Base-by-base conservation (phyloP, 2,329 filamentous ascomycete species). In the Aciculosporium take region DNA sequence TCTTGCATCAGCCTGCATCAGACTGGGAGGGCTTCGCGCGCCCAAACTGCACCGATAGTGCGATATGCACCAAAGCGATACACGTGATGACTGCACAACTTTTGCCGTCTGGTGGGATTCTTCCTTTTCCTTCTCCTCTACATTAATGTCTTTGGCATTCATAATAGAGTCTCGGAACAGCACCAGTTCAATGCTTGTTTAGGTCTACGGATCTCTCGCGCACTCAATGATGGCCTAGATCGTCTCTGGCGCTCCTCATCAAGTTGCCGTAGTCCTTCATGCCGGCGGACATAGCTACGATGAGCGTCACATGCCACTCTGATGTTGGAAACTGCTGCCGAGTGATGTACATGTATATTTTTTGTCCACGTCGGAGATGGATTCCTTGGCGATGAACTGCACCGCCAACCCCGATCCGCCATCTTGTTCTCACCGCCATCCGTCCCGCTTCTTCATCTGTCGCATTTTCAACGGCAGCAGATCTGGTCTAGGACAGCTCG, bases 141-240 rank as follows among this genome's bases (percentile, higher is more conserved):
- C 63, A 65, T 70, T n/a, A 89, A 84, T 85, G 79, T 85, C 77
- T 76, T 71, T 60, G 79, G 81, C 86, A 81, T 83, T 81, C 77
- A 84, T 84, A 84, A 89, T 96, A 96, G 91, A 98, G 91, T 98
- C 91, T 93, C 89, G 88, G 83, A 83, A 79, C 78, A 84, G 78
- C 83, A 77, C 63, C 60, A n/a, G 60, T 53, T 88, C 84, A 85
- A 74, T 96, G 76, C 83, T 86, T 87, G 79, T 84, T 85, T 84
- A 93, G 85, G 76, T 81, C 75, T 79, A 71, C 66, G 75, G 81
- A 70, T 74, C 84, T 88, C 82, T 69, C 69, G 84, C 88, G 89
- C 85, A 91, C 91, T 98, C 87, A 76, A 88, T 80, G 85, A 87
- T 84, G 72, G 84, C 83, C 89, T 82, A 85, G 93, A 84, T 83